Conservation (phyloP, 768 basidiomycete species). For the Termitomyces sp. region DNA sequence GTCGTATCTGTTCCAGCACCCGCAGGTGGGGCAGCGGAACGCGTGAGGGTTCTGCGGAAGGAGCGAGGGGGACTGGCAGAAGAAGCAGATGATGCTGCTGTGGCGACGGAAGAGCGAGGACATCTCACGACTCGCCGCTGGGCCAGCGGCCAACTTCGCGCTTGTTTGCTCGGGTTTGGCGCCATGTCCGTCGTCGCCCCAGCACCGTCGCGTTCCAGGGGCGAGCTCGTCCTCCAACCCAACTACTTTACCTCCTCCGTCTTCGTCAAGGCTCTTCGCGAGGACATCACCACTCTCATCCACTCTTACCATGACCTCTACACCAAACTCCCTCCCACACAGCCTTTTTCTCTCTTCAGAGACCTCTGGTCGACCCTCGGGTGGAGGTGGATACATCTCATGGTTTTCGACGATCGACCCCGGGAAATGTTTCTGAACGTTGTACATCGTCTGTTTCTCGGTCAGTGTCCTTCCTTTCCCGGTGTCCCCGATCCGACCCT, state of each 20-base stretch:
- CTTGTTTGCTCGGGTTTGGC: slow-evolving; percentile 14
- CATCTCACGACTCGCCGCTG: slow-evolving; percentile 17
- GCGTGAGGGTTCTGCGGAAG: slow-evolving; percentile 43
- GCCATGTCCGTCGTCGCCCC: slow-evolving; percentile 43
- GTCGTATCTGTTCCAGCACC: slow-evolving; percentile 73
- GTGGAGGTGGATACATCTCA: slow-evolving; percentile 76
- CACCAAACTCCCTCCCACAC: slow-evolving; percentile 20
- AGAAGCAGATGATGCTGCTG: slow-evolving; percentile 57
- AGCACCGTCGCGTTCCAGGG: slow-evolving; percentile 52
- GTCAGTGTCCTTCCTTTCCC: slow-evolving; percentile 29
- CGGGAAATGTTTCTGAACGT: slow-evolving; percentile 59
- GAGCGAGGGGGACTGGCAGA: slow-evolving; percentile 50
- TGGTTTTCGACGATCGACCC: slow-evolving; percentile 61
- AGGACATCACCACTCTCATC: slow-evolving; percentile 56
- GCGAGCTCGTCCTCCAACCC: slow-evolving; percentile 64
- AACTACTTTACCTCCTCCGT: slow-evolving; percentile 75
- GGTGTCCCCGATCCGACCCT: background rate
- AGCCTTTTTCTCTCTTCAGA: slow-evolving; percentile 72
- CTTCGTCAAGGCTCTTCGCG: slow-evolving; percentile 58
- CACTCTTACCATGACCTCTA: slow-evolving; percentile 49
- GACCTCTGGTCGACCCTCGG: slow-evolving; percentile 57
- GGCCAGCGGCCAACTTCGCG: background rate
- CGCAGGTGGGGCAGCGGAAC: slow-evolving; percentile 64
- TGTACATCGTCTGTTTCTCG: slow-evolving; percentile 59
- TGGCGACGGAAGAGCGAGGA: slow-evolving; percentile 48